Base-by-base conservation (phyloP, 345 rosid species). In the Camelina laxa region DNA sequence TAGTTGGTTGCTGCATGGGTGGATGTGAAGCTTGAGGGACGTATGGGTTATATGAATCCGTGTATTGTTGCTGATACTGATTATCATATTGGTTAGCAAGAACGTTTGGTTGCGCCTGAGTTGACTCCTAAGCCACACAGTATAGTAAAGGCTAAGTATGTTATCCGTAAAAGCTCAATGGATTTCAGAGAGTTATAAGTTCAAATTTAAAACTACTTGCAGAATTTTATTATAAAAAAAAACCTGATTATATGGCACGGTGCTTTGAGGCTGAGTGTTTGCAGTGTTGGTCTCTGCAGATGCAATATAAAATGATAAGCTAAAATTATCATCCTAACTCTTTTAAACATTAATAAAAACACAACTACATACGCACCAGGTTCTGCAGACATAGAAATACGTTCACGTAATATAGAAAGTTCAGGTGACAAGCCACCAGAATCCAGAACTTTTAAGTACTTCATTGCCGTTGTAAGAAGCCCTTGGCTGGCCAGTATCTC, bases 401-500 rank as follows among this genome's bases (percentile, higher is more conserved):
- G 90, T 69, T 92, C 97, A 80, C 88, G 87, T 80, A 95, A 82
- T 76, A 95, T 86, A 16, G 78, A 74, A 68, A 92, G 97, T 74
- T 95, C 99, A 72, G 92, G 92, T 58, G 99, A 88, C 81, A 89
- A 79, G 67, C 88, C 94, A 69, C 89, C 96, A 55, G 97, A 83
- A 13, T 92, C 95, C 72, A 96, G 71, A 74, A 96, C 97, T 82
- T 91, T 92, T 86, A 96, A 80, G 80, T 89, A 92, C 76, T 91
- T 92, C 96, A 92, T 85, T 49, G 99, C 99, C 39, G 97, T 92
- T 14, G 75, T 66, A 55, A 80, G 75, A 67, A 76, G 96, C 67
- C 98, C 99, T 75, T 96, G 99, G 75, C 99, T 90, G 44, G 99
- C 96, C 82, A 96, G 85, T 78, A 92, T 92, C 81, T 96, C 99